Evolutionary conservation across 2,329 filamentous ascomycete species (phyloP).

Genomic region (Samsoniella hepiali): DNA sequence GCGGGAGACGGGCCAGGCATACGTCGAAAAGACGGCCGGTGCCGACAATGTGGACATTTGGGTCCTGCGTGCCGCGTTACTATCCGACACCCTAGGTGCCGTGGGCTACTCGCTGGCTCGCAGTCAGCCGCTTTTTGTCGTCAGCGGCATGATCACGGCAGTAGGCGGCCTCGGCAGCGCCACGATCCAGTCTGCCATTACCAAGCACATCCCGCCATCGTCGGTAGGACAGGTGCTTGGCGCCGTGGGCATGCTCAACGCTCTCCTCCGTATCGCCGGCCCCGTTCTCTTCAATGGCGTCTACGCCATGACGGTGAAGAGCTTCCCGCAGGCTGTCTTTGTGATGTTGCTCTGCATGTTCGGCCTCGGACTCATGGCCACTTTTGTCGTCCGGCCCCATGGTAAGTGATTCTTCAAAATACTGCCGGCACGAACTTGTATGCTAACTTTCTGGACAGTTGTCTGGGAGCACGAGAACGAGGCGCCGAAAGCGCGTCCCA

Average conservation of each 20-base stretch:
- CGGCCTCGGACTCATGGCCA: slow-evolving; percentile 59
- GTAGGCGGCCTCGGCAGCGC: slow-evolving; percentile 83
- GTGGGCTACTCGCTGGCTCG: slow-evolving; percentile 69
- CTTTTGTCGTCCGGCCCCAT: slow-evolving; percentile 69
- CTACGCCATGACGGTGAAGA: slow-evolving; percentile 76
- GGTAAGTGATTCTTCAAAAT: slow-evolving; percentile 52
- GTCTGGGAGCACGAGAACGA: slow-evolving; percentile 16
- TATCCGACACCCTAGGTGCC: slow-evolving; percentile 74
- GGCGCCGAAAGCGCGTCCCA: background rate
- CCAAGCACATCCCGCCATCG: slow-evolving; percentile 84
- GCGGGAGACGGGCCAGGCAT: slow-evolving; percentile 34
- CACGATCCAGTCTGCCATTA: slow-evolving; percentile 77
- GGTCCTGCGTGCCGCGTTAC: slow-evolving; percentile 69
- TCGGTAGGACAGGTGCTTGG: slow-evolving; percentile 84
- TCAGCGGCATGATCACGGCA: slow-evolving; percentile 69
- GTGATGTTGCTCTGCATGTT: slow-evolving; percentile 69
- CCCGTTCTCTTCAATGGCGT: slow-evolving; percentile 83
- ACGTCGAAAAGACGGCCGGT: slow-evolving; percentile 56
- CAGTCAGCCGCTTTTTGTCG: slow-evolving; percentile 61
- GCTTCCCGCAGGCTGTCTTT: slow-evolving; percentile 79
- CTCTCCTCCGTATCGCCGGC: slow-evolving; percentile 71
- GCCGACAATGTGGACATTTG: slow-evolving; percentile 75
- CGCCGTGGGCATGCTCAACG: slow-evolving; percentile 81
- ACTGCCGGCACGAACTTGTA: too few relatives aligned
- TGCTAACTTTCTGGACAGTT: background rate